These are phyloP conservation scores for Collybia nuda DNA, from an alignment of 768 basidiomycete species.

Conservation along the genomic window DNA sequence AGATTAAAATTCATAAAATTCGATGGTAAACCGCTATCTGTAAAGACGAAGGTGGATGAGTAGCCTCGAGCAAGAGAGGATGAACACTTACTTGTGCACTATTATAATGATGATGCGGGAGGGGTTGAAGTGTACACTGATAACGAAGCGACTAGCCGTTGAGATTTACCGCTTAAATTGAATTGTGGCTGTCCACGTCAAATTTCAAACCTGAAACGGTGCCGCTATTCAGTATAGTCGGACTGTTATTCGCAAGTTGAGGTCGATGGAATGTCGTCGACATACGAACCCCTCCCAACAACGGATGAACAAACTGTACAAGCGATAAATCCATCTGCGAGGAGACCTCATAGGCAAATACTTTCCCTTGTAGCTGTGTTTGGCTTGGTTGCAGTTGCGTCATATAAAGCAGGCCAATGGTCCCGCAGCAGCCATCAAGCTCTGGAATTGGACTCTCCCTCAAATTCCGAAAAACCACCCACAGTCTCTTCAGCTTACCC, in stretches of 20 bases:
- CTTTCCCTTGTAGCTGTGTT: slow-evolving; percentile 35
- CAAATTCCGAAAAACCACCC: slow-evolving; percentile 6
- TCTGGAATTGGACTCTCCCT: background rate
- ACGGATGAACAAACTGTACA: slow-evolving; percentile 22
- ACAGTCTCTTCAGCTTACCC: slow-evolving; percentile 4
- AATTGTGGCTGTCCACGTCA: background rate
- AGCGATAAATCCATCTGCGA: slow-evolving; percentile 18
- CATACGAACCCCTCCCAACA: slow-evolving; percentile 32
- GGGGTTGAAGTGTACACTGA: too few relatives aligned
- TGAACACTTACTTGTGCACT: too few relatives aligned
- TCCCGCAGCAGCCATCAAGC: slow-evolving; percentile 10
- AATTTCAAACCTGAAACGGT: background rate
- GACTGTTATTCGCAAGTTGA: background rate
- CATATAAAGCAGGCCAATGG: slow-evolving; percentile 46
- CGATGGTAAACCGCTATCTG: too few relatives aligned
- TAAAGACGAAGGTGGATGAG: too few relatives aligned
- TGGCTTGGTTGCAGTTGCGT: slow-evolving; percentile 33
- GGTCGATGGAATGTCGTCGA: slow-evolving; percentile 11
- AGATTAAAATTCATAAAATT: too few relatives aligned
- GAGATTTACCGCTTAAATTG: too few relatives aligned
- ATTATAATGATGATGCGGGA: too few relatives aligned
- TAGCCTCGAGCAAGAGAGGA: too few relatives aligned
- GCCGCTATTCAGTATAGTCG: background rate
- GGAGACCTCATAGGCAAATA: slow-evolving; percentile 19
- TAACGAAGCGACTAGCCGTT: too few relatives aligned